Base-by-base conservation (phyloP, 2,329 filamentous ascomycete genomes). In the Fusarium sublunatum region DNA sequence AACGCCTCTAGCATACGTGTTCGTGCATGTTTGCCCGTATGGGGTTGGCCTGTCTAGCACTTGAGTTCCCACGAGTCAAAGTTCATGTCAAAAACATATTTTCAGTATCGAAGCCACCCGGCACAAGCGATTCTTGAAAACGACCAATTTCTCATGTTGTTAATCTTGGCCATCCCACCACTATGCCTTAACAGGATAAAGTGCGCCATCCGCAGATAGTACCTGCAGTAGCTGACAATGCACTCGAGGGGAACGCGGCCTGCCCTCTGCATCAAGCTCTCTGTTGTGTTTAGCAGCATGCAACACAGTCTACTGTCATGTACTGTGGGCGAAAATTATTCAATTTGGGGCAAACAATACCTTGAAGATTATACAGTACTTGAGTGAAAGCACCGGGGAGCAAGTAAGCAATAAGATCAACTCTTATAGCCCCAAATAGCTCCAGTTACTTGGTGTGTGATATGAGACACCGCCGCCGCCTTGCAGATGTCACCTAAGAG, bases 201-300 rank as follows among this genome's bases (percentile, higher is more conserved):
- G 51, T 36, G 52, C 46, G 41, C 13, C 44, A 46, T 61, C 31
- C 44, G 11, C 24, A 40, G 11, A 36, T 40, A 52, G 58, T 61
- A 61, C 58, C 58, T 61, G 58, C 58, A 61, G 58, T 57, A 61
- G 51, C 42, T 46, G 32, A 12, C 40, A 61, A 57, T 61, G 44
- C 31, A 51, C 13, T 49, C 36, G 3, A 10, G 41, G 45, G 43
- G 35, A 45, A 50, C 35, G 57, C 31, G 29, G 28, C 32, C 38
- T 41, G 29, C 44, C 22, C 4, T 31, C 36, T 52, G 52, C 58
- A 63, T 43, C 43, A 34, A 41, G 28, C 25, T 49, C 25, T 49
- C 32, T 24, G 46, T 41, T 29, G 28, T 22, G 39, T 28, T 26
- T 57, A 15, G 29, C 22, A 28, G 29, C 29, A 40, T 31, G 22